Base-by-base conservation (phyloP, 805 yeast species). In the Lipomyces starkeyi region DNA sequence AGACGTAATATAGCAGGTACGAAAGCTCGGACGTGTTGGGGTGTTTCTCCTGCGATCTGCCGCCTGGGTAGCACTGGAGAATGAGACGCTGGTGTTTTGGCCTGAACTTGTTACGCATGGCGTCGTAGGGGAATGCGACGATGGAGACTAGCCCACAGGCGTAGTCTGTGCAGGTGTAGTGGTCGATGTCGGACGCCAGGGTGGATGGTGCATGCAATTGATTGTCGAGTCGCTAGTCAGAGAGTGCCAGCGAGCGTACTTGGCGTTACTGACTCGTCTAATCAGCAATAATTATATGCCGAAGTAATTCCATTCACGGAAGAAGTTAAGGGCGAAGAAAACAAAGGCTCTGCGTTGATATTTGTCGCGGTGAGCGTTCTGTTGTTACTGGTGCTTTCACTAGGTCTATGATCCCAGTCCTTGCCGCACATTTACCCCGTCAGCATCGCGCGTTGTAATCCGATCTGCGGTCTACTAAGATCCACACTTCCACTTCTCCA, bases 1-100 rank as follows among this genome's bases (percentile, higher is more conserved):
- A 88, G 25, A 97, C 97, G 78, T 94, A 94, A 81, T 90, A 94
- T 40, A 94, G 80, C 73, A 94, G 83, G 76, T 93, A 92, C 67
- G 96, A 89, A 59, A 96, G 83, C 77, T 95, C 98, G 25, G 97
- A 91, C 1, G 97, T 87, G 77, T 94, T 93, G 17, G 99, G 97
- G 74, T 90, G 89, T 80, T 93, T 93, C 75, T 93, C 98, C 5
- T 85, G 84, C 7, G 88, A 89, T 69, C 92, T 84, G 1, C 98
- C 97, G 1, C 95, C 86, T 5, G 97, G 98, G 78, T 94, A 94
- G 81, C 98, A 95, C 78, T 91, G 97, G 62, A 90, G 85, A 52
- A 95, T 91, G 75, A 93, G 83, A 75, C 91, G 88, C 79, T 93
- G 98, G 78, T 93, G 98, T 77, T 94, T 93, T 1, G 97, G 91